Evolutionary conservation across 768 basidiomycete genomes (phyloP).

Genomic region (Amanita thiersii): DNA sequence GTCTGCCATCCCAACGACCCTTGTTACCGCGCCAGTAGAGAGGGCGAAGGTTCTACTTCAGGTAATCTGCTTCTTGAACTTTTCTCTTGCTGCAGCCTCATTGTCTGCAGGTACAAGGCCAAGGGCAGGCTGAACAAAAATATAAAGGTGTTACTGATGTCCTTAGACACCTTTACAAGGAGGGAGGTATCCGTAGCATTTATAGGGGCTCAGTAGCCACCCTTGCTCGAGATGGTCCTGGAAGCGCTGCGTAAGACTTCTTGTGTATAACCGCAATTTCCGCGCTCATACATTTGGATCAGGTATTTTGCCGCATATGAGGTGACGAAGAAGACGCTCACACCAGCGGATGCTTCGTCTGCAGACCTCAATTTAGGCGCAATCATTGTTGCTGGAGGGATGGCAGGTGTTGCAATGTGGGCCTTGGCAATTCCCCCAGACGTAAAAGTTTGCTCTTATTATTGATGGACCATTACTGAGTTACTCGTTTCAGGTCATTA

Average conservation of each 20-base stretch:
- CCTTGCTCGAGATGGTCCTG: slow-evolving; percentile 89
- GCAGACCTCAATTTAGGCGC: slow-evolving; percentile 78
- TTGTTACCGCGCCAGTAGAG: slow-evolving; percentile 94
- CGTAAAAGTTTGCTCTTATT: slow-evolving; percentile 35
- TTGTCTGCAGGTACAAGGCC: slow-evolving; percentile 71
- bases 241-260: slow-evolving; percentile 89
- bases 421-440: slow-evolving; percentile 94
- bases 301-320: slow-evolving; percentile 99
- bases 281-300: neutral
- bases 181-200: slow-evolving; percentile 88
- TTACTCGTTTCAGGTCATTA: slow-evolving; percentile 63
- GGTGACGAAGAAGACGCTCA: slow-evolving; percentile 80
- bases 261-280: neutral
- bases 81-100: slow-evolving; percentile 9
- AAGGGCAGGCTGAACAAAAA: slow-evolving; percentile 58
- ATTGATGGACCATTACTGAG: slow-evolving; percentile 3
- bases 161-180: slow-evolving; percentile 80
- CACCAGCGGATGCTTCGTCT: slow-evolving; percentile 72
- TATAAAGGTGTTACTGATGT: slow-evolving; percentile 94
- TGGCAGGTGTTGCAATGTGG: slow-evolving; percentile 98
- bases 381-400: slow-evolving; percentile 87
- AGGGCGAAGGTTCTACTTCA: slow-evolving; percentile 94
- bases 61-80: slow-evolving; percentile 27
- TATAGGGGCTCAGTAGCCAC: slow-evolving; percentile 94
- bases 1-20: slow-evolving; percentile 85